Conservation (phyloP, 108 stramenopile genomes). For the Discostella stelligeroides region DNA sequence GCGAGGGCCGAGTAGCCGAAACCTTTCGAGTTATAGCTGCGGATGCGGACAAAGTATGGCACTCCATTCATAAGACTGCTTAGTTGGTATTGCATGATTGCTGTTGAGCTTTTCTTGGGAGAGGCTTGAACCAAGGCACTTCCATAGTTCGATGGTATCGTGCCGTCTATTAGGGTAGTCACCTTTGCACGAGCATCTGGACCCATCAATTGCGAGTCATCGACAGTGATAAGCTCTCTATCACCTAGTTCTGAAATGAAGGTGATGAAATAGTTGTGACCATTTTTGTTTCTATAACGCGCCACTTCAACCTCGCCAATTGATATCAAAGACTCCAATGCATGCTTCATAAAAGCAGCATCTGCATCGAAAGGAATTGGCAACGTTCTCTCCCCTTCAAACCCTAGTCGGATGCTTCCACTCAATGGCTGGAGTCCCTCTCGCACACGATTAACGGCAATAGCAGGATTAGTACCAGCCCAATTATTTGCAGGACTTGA, state of each 20-base stretch:
- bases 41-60: slow-evolving; percentile 56
- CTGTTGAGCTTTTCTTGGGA: neutral
- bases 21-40: slow-evolving; percentile 64
- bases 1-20: slow-evolving; percentile 44
- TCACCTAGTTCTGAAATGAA: slow-evolving; percentile 58
- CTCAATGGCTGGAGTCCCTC: slow-evolving; percentile 71
- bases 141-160: slow-evolving; percentile 52
- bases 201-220: slow-evolving; percentile 71
- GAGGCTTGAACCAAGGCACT: slow-evolving; percentile 16
- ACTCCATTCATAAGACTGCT: slow-evolving; percentile 52
- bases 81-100: slow-evolving; percentile 35
- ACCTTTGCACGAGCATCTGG: slow-evolving; percentile 69
- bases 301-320: slow-evolving; percentile 72
- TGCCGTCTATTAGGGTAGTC: slow-evolving; percentile 57
- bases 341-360: slow-evolving; percentile 60
- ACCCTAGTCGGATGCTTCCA: slow-evolving; percentile 73
- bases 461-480: slow-evolving; percentile 75
- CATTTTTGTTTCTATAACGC: slow-evolving; percentile 74
- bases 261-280: slow-evolving; percentile 84
- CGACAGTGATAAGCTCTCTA: slow-evolving; percentile 55
- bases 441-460: slow-evolving; percentile 51
- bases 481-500: slow-evolving; percentile 68
- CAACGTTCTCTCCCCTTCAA: slow-evolving; percentile 59
- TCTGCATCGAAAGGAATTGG: slow-evolving; percentile 67
- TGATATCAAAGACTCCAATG: slow-evolving; percentile 62